Conservation (phyloP, 1,284 basidiomycete species). For the Ceraceosorus guamensis region DNA sequence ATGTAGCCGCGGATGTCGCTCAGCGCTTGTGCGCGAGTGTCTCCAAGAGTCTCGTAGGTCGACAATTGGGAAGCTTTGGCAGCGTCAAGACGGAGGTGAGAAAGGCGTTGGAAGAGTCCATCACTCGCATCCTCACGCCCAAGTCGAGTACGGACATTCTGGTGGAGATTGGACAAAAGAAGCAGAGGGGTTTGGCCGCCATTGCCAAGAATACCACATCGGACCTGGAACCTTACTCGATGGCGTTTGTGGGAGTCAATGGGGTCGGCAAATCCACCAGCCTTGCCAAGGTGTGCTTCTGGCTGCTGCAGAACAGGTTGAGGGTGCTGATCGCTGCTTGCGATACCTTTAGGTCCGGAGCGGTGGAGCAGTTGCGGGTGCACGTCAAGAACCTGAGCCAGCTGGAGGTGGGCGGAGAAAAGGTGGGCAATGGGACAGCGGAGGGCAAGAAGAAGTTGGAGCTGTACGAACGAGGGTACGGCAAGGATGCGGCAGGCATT, state of each 20-base stretch:
- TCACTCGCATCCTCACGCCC: conserved; percentile 90
- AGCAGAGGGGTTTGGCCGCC: conserved; percentile 39
- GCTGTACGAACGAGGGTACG: conserved; percentile 91
- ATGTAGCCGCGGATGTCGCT: conserved; percentile 90
- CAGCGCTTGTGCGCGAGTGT: conserved; percentile 91
- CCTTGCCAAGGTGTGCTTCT: conserved; percentile 95
- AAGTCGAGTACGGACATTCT: conserved; percentile 93
- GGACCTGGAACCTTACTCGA: conserved; percentile 66
- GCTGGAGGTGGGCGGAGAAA: conserved; percentile 52
- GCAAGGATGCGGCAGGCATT: conserved; percentile 95
- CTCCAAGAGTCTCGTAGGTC: conserved; percentile 77
- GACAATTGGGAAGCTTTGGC: conserved; percentile 50
- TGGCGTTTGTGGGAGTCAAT: conserved; percentile 98
- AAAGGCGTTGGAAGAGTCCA: conserved; percentile 70
- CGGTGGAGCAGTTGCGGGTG: conserved; percentile 92
- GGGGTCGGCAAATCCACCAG: conserved; percentile 99
- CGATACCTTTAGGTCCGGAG: conserved; percentile 95
- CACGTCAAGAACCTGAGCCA: conserved; percentile 91
- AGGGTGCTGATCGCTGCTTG: conserved; percentile 94
- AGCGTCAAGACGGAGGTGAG: conserved; percentile 74
- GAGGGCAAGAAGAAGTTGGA: conserved; percentile 66
- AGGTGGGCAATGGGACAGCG: conserved; percentile 11
- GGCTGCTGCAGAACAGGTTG: conserved; percentile 91
- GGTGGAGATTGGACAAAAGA: conserved; percentile 58
- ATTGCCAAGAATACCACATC: conserved; percentile 57